Base-by-base conservation (phyloP, 352 stramenopile species). In the Globisporangium spinosum region DNA sequence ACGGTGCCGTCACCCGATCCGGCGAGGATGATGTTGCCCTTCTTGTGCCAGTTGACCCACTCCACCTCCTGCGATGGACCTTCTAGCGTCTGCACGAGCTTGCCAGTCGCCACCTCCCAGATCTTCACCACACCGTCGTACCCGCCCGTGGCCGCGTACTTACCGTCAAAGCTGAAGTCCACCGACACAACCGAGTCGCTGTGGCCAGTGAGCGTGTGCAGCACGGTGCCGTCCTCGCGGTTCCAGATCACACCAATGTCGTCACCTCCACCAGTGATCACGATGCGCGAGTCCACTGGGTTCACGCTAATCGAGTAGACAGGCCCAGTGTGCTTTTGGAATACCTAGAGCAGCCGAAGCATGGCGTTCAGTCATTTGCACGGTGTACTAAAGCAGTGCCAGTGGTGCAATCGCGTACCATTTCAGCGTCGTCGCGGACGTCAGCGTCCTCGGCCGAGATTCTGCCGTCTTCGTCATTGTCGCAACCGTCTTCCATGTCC, bases 11-110 rank as follows among this genome's bases (percentile, higher is more conserved):
- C 91, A 22, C 87, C 88, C 17, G 90, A 97, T 25, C 91, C 91
- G 40, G 90, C 91, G 51, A 97, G 77, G 55, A 97, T 73, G 27
- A 97, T 89, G 68, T 97, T 93, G 58, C 90, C 89, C 75, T 95
- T 96, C 73, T 94, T 87, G 74, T 97, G 91, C 91, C 91, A 97
- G 55, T 73, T 83, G 32, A 97, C 76, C 89, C 89, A 97, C 74
- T 97, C 91, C 32, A 97, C 87, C 61, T 97, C 91, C 63, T 96
- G 82, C 54, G 89, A 95, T 17, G 91, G 91, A 1, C 91, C 91
- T 69, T 97, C 90, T 10, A 97, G 74, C 49, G 70, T 95, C 67
- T 94, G 79, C 43, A 94, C 76, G 49, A 96, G 77, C 25, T 71
- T 76, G n/a, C 90, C 91, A 4, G 88, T 93, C 2, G 87, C 73